Evolutionary conservation across 495 filamentous ascomycete genomes (phyloP).

Genomic region (Thermothielavioides terrestris): DNA sequence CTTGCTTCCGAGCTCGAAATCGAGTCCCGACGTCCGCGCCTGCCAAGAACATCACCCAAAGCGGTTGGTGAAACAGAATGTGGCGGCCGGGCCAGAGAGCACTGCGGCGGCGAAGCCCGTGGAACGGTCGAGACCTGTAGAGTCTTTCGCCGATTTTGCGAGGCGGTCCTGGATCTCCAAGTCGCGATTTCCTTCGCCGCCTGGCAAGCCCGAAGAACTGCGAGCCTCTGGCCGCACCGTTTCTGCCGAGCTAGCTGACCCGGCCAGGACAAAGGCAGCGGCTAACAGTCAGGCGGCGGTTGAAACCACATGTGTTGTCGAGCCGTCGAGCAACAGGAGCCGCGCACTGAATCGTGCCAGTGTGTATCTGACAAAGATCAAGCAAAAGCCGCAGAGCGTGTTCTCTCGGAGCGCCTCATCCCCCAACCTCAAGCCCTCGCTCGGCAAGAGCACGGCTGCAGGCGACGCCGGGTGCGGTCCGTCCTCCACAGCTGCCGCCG

Average conservation of each 20-base stretch:
- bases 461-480: slow-evolving; percentile 10
- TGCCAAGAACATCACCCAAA: slow-evolving; percentile 14
- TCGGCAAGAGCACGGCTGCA: slow-evolving; percentile 21
- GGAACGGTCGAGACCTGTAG: slow-evolving; percentile 38
- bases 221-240: not conserved
- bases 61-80: slow-evolving; percentile 21
- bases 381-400: slow-evolving; percentile 32
- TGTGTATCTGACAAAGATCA: slow-evolving; percentile 34
- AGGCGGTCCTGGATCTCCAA: slow-evolving; percentile 58
- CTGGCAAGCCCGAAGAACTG: slow-evolving; percentile 17
- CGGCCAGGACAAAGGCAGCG: slow-evolving; percentile 24
- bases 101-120: slow-evolving; percentile 8
- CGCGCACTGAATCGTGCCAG: slow-evolving; percentile 27
- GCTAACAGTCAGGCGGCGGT: slow-evolving; percentile 16
- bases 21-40: slow-evolving; percentile 24
- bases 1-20: slow-evolving; percentile 38
- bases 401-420: slow-evolving; percentile 25
- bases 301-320: slow-evolving; percentile 18
- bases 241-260: slow-evolving; percentile 7
- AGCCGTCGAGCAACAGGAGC: slow-evolving; percentile 21
- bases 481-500: not conserved
- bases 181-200: slow-evolving; percentile 55
- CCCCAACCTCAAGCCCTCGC: slow-evolving; percentile 12
- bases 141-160: slow-evolving; percentile 57
- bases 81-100: slow-evolving; percentile 5